A percentile compares a stretch with the other conserved stretches of the same genome.
These are phyloP conservation scores for Spathaspora passalidarum DNA, from an alignment of 805 yeast genomes.

Conservation along the genomic window DNA sequence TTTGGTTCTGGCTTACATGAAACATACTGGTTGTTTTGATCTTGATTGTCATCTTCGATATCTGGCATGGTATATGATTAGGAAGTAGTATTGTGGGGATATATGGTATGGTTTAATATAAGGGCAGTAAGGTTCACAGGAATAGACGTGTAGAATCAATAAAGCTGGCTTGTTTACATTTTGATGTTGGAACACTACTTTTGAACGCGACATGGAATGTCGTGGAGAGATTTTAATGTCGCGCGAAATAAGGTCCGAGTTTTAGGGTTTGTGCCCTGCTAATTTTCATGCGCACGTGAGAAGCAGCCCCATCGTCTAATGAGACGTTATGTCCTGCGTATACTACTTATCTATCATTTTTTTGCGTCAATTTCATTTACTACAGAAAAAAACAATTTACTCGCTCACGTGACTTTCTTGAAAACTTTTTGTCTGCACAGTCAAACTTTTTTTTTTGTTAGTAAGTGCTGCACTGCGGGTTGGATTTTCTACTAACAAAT, in stretches of 20 bases:
- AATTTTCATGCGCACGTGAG: not conserved
- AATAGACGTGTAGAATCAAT: not conserved
- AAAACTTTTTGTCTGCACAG: not conserved
- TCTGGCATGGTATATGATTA: not conserved
- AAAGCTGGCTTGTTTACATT: slow-evolving; percentile 12
- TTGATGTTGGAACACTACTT: slow-evolving; percentile 2
- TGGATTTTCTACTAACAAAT: not conserved
- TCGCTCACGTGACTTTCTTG: not conserved
- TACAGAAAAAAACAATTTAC: not conserved
- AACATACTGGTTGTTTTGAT: slow-evolving; percentile 39
- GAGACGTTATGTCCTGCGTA: too few relatives aligned
- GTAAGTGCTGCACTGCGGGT: not conserved
- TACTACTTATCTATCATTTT: too few relatives aligned
- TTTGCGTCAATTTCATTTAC: not conserved
- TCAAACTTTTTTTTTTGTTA: not conserved
- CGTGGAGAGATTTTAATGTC: not conserved
- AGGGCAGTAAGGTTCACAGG: not conserved
- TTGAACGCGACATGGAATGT: slow-evolving; percentile 3
- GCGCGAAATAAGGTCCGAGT: not conserved
- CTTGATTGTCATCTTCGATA: slow-evolving; percentile 12
- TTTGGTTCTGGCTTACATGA: not conserved
- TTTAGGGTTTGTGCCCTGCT: not conserved
- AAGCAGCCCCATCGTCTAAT: too few relatives aligned
- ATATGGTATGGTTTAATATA: not conserved
- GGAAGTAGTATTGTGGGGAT: not conserved